Evolutionary conservation across 2,329 filamentous ascomycete species (phyloP), one percentile per base, ranked within the genome.

Genomic region (Lachnellula subtilissima): DNA sequence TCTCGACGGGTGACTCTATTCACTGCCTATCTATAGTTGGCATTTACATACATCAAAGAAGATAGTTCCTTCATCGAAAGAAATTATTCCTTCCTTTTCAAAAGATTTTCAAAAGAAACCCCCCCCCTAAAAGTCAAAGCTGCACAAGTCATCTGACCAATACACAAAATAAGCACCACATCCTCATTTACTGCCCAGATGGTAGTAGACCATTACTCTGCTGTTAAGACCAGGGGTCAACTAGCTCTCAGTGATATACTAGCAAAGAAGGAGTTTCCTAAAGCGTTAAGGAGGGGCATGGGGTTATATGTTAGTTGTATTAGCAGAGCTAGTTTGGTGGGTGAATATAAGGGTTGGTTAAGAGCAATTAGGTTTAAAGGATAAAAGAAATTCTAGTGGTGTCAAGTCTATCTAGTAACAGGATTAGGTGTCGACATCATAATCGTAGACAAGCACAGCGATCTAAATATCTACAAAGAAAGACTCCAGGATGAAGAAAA

Each of bases 271-370:
- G 63, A 70, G 8, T 69, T 86, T 1, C 71, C 81, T 0, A 65
- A 76, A 7, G 65, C 74, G n/a, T 64, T 86, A n/a, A 73, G 70
- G 48, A 69, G 71, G 1, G 73, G 77, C 60, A 71, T 82, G 23
- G 75, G 76, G 1, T 64, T 85, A 5, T 83, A 85, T 65, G 78
- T 84, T 2, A 83, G 83, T 0, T 87, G 84, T 57, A 74, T 86
- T 28, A 74, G 80, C 1, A 82, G 84, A 0, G 81, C 83, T 0
- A 83, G 80, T 58, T 66, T 71, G 54, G 73, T 81, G 0, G 60
- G 36, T 1, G 74, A 79, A 52, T 86, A 86, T 68, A 73, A 82
- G 53, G 37, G 48, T 7, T 85, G 76, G 66, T 66, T 87, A 32
- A 61, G 61, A 9, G 64, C 75, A 12, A 79, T 77, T 0, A 82